Base-by-base conservation (phyloP, 2,329 filamentous ascomycete genomes). In the Macrophomina pseudophaseolina region DNA sequence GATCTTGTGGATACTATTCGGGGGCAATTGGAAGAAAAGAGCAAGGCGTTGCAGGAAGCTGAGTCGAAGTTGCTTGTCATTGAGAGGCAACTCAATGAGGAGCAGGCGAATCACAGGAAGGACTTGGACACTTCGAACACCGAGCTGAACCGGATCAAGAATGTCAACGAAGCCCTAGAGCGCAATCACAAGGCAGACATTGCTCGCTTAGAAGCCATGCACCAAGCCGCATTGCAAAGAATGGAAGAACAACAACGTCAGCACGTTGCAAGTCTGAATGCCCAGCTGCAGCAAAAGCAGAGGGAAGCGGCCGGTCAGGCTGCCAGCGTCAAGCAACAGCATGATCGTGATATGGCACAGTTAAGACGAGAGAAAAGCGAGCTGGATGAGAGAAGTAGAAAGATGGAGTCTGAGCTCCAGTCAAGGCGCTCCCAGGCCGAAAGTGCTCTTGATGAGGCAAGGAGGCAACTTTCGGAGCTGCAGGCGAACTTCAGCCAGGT, bases 1-100 rank as follows among this genome's bases (percentile, higher is more conserved):
- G 93, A 98, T 73, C 82, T 98, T 44, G 91, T 99, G 3, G 95
- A 99, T 76, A 90, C 91, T 1, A 82, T 99, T 38, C 88, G 92
- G 59, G 84, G 85, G 4, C 90, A 97, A 74, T 78, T 97, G 0
- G 89, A 91, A 68, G 90, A 94, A 68, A 92, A 90, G 69, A 88
- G 88, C 28, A 82, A 87, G 69, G 81, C 81, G 1, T 80, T 90
- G 35, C 83, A 88, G 67, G 85, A 85, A 51, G 75, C 87, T 35
- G 86, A 89, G 72, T 81, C 83, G 9, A 84, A 88, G 42, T 75
- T 86, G 32, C 76, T 89, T 52, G 81, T 80, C 23, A 72, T 87
- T 8, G 83, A 85, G 67, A 83, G 87, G 64, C 85, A 83, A 69
- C 75, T 92, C 18, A 88, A 90, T 18, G 90, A 93, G 72, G 91